Evolutionary conservation across 164 flowering plant species (phyloP).

Genomic region (Annona squamosa): DNA sequence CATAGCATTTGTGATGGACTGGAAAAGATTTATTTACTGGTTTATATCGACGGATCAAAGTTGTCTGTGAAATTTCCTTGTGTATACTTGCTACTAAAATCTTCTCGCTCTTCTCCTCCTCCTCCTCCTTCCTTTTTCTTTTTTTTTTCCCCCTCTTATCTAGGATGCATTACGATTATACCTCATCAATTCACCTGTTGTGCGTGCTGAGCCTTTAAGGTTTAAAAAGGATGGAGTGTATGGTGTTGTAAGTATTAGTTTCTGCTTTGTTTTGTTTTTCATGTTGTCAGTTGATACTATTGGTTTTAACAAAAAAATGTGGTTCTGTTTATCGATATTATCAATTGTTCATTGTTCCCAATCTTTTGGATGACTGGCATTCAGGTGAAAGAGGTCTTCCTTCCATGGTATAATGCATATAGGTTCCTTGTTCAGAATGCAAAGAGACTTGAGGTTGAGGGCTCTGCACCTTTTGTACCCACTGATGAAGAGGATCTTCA

Average conservation of each 20-base stretch:
- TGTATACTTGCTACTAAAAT: too few species aligned
- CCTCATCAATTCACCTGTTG: slow-evolving; percentile 95
- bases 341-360: slow-evolving; percentile 4
- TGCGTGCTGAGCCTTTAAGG: slow-evolving; percentile 90
- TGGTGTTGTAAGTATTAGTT: slow-evolving; percentile 60
- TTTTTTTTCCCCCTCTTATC: slow-evolving; percentile 1
- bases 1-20: not conserved
- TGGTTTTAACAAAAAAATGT: not conserved
- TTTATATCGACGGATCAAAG: not conserved
- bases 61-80: too few species aligned
- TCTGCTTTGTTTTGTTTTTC: not conserved
- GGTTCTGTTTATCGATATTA: not conserved
- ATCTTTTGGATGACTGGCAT: not conserved
- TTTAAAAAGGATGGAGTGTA: slow-evolving; percentile 93
- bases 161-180: slow-evolving; percentile 92
- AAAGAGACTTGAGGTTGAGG: slow-evolving; percentile 85
- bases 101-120: not conserved
- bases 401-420: slow-evolving; percentile 99
- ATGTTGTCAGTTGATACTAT: not conserved
- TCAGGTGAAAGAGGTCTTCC: slow-evolving; percentile 92
- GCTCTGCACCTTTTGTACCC: slow-evolving; percentile 64
- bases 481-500: slow-evolving; percentile 42
- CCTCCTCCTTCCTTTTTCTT: not conserved
- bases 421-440: slow-evolving; percentile 97
- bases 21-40: not conserved